These are phyloP conservation scores for Brassica carinata DNA, from an alignment of 345 rosid genomes.

Conservation along the genomic window DNA sequence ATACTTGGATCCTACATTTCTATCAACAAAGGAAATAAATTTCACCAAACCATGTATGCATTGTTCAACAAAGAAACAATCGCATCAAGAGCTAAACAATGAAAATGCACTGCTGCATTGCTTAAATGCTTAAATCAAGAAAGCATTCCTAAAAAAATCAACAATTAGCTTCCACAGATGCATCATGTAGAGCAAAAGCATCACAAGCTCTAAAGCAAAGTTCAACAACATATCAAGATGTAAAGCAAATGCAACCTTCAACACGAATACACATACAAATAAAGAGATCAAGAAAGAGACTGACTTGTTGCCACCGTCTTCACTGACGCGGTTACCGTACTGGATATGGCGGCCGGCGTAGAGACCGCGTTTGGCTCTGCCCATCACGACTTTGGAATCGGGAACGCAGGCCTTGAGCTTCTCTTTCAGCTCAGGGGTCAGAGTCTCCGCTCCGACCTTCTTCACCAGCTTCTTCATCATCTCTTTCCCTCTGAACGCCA, in stretches of 20 bases:
- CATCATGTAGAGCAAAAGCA: not conserved
- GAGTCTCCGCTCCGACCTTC: constrained; percentile 58
- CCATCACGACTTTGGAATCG: constrained; percentile 70
- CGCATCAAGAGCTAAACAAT: constrained; percentile 1
- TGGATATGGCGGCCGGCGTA: constrained; percentile 92
- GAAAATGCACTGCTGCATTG: not conserved
- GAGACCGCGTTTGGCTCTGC: constrained; percentile 81
- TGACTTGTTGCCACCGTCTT: constrained; percentile 95
- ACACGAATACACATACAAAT: not conserved
- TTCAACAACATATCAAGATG: not conserved
- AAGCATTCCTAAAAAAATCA: not conserved
- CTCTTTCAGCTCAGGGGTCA: constrained; percentile 62
- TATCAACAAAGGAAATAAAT: not conserved
- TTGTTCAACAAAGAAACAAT: constrained; percentile 17
- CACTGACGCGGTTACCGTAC: constrained; percentile 85
- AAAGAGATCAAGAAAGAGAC: not conserved
- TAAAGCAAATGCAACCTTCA: not conserved
- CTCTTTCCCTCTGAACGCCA: constrained; percentile 88
- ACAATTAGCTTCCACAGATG: not conserved
- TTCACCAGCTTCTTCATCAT: constrained; percentile 86
- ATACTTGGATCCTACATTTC: not conserved
- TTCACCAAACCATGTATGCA: not conserved
- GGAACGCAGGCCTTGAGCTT: constrained; percentile 72
- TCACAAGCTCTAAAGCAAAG: not conserved
- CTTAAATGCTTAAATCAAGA: not conserved